Conservation (phyloP, 306 rosid genomes). For the Bauhinia variegata region DNA sequence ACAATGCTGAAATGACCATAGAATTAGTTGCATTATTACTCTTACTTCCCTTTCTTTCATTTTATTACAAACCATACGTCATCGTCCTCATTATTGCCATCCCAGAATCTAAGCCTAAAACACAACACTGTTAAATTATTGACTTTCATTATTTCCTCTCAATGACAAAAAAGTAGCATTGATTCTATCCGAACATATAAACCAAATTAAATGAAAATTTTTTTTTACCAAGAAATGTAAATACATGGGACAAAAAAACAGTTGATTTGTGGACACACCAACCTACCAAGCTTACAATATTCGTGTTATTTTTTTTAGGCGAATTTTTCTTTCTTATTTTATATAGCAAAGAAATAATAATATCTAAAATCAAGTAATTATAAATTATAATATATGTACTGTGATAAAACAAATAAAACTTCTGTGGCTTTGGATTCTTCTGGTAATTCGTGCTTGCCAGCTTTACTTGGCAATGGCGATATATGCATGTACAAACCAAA, state of each 20-base stretch:
- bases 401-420: conserved; percentile 7
- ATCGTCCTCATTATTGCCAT: conserved; percentile 30
- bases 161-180: not conserved
- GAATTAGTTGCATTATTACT: too few species aligned
- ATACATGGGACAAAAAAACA: not conserved
- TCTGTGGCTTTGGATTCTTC: conserved; percentile 84
- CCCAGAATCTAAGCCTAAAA: not conserved
- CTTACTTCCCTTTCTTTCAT: conserved; percentile 18
- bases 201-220: not conserved
- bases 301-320: too few species aligned
- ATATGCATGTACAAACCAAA: conserved; percentile 29
- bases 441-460: conserved; percentile 89
- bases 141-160: conserved; percentile 12
- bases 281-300: not conserved
- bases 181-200: not conserved
- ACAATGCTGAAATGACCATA: too few species aligned
- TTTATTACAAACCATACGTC: conserved; percentile 1
- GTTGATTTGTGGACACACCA: not conserved
- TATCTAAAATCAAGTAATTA: too few species aligned
- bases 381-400: too few species aligned
- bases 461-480: conserved; percentile 67
- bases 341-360: not conserved
- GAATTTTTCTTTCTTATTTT: not conserved
- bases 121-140: conserved; percentile 27
- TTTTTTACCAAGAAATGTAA: too few species aligned